Conservation (phyloP, 1,284 basidiomycete genomes). For the Phellopilus nigrolimitatus region DNA sequence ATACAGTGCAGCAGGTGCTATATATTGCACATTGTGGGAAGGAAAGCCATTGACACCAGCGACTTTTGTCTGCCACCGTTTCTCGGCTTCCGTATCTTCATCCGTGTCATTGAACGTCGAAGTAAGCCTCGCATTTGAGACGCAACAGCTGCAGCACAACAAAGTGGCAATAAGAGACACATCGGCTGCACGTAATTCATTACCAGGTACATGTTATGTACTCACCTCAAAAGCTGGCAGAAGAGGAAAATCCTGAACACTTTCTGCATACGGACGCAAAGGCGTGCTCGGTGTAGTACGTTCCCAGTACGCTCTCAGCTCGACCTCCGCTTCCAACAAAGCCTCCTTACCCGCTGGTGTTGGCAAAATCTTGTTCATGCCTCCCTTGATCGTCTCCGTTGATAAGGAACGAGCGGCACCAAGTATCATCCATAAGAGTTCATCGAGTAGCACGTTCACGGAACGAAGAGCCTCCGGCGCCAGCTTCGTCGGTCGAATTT, state of each 20-base stretch:
- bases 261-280: conserved; percentile 37
- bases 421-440: conserved; percentile 76
- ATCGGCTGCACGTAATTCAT: background rate
- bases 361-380: conserved; percentile 69
- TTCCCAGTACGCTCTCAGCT: conserved; percentile 82
- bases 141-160: conserved; percentile 54
- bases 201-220: conserved; percentile 18
- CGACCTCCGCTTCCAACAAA: conserved; percentile 87
- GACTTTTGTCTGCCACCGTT: conserved; percentile 55
- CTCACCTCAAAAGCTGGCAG: conserved; percentile 73
- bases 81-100: conserved; percentile 64
- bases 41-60: conserved; percentile 34
- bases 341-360: conserved; percentile 83
- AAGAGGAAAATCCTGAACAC: conserved; percentile 53
- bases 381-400: conserved; percentile 70
- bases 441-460: conserved; percentile 85
- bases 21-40: conserved; percentile 49
- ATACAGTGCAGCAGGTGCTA: conserved; percentile 84
- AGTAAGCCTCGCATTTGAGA: conserved; percentile 78
- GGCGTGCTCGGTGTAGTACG: conserved; percentile 44
- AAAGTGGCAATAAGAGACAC: conserved; percentile 5
- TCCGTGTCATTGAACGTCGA: conserved; percentile 79
- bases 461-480: conserved; percentile 65
- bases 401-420: conserved; percentile 66
- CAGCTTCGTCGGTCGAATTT: conserved; percentile 85